Base-by-base conservation (phyloP, 345 rosid genomes). In the Triadica sebifera region DNA sequence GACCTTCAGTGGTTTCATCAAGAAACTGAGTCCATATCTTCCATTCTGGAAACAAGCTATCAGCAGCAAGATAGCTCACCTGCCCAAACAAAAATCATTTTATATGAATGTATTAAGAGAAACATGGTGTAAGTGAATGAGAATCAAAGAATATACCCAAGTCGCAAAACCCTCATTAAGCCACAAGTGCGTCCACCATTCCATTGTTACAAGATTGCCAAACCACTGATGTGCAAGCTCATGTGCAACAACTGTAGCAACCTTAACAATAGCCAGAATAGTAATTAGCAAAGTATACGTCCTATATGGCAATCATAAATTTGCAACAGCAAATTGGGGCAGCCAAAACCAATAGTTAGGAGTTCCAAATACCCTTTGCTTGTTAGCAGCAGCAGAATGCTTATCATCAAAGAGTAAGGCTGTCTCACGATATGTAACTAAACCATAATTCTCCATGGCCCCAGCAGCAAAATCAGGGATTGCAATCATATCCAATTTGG, bases 101-200 rank as follows among this genome's bases (percentile, higher is more conserved):
- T 67, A 53, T 63, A 69, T n/a, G 70, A 55, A 62, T 46, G 45
- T 46, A 65, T 53, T 75, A 34, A 39, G 51, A 10, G 64, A 61
- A 37, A 68, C 39, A 17, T 6, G 10, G 10, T 6, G 47, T 6
- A 10, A 43, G 47, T 6, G 73, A 17, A 60, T 38, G 78, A 55
- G 19, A 73, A 67, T 19, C 43, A 64, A 62, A 65, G 68, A 25
- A 80, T 45, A 56, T 93, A 95, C 99, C 99, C 99, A 95, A 52
- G 99, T 95, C 51, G 99, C 99, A 86, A 95, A 95, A 75, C 99
- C 99, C 84, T 95, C 99, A 76, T 95, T 95, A 65, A 93, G 88
- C 99, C 99, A 95, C 71, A 95, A 85, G 81, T 95, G 91, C 1
- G 99, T 95, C 98, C 99, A 95, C 99, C 99, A 95, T 80, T 95